Conservation (phyloP, 2,329 filamentous ascomycete genomes). For the Penicillium fuscoglaucum region DNA sequence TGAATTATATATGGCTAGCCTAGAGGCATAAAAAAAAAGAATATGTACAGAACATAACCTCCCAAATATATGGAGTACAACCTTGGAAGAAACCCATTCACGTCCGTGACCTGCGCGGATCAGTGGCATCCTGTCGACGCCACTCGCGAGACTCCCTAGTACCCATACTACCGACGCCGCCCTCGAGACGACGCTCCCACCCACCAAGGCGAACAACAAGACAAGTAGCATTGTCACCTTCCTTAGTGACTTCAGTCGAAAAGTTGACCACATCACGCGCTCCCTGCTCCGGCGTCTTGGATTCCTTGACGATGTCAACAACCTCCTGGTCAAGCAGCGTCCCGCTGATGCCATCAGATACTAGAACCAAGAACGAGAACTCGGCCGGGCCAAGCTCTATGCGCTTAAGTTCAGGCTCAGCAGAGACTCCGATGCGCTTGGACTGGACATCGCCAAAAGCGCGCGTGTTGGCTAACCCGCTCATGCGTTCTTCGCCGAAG, state of each 20-base stretch:
- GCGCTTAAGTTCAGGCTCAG: constrained; percentile 83
- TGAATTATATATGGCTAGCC: constrained; percentile 17
- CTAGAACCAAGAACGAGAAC: constrained; percentile 84
- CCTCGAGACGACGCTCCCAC: constrained; percentile 68
- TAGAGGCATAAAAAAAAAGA: constrained; percentile 11
- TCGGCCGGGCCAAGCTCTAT: constrained; percentile 79
- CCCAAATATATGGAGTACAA: background rate
- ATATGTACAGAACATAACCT: constrained; percentile 23
- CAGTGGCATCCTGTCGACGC: constrained; percentile 73
- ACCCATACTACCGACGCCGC: constrained; percentile 81
- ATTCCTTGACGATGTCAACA: constrained; percentile 93
- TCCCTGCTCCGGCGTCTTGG: constrained; percentile 83
- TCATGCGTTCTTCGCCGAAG: constrained; percentile 95
- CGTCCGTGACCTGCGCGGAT: constrained; percentile 70
- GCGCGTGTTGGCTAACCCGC: constrained; percentile 88
- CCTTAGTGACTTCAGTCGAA: constrained; percentile 76
- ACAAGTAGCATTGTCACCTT: constrained; percentile 65
- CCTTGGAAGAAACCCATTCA: constrained; percentile 23
- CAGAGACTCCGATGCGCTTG: constrained; percentile 90
- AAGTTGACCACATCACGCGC: constrained; percentile 77
- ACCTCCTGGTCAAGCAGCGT: constrained; percentile 90
- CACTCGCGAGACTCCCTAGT: constrained; percentile 91
- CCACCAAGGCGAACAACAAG: constrained; percentile 64
- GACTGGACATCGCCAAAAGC: constrained; percentile 89
- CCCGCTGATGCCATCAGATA: constrained; percentile 86